Conservation (phyloP, 805 yeast genomes). For the Starmerella floris region DNA sequence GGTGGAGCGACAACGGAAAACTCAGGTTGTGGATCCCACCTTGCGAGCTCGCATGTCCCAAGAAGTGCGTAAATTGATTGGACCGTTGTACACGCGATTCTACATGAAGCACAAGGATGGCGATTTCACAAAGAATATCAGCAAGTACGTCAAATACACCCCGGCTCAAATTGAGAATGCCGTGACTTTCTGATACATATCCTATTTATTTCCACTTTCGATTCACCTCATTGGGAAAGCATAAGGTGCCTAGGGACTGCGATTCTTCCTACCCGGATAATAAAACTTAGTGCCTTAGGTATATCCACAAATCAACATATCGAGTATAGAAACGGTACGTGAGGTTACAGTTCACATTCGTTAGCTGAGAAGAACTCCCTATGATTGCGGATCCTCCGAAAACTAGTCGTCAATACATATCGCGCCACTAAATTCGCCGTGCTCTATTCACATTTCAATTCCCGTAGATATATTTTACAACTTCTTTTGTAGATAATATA, state of each 20-base stretch:
- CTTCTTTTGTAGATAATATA: no score
- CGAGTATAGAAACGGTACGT: no score
- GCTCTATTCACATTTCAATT: no score
- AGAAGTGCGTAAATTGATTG: constrained; percentile 54
- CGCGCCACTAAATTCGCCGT: no score
- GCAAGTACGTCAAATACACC: constrained; percentile 55
- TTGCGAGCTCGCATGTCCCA: constrained; percentile 50
- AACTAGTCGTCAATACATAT: no score
- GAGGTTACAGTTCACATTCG: no score
- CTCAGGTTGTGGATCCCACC: constrained; percentile 51
- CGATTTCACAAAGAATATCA: constrained; percentile 58
- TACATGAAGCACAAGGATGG: constrained; percentile 59
- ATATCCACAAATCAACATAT: background rate
- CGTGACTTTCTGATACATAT: constrained; percentile 4
- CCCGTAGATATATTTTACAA: no score
- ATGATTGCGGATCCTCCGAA: no score
- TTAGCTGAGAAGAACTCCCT: no score
- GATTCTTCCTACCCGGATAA: no score
- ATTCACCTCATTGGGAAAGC: no score
- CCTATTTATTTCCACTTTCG: background rate
- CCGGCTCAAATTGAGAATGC: constrained; percentile 29
- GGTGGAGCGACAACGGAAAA: constrained; percentile 48
- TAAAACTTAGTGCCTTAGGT: background rate
- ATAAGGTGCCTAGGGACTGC: no score
- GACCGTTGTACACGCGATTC: constrained; percentile 75